Base-by-base conservation (phyloP, 306 rosid genomes). In the Chamaecrista fasciculata region DNA sequence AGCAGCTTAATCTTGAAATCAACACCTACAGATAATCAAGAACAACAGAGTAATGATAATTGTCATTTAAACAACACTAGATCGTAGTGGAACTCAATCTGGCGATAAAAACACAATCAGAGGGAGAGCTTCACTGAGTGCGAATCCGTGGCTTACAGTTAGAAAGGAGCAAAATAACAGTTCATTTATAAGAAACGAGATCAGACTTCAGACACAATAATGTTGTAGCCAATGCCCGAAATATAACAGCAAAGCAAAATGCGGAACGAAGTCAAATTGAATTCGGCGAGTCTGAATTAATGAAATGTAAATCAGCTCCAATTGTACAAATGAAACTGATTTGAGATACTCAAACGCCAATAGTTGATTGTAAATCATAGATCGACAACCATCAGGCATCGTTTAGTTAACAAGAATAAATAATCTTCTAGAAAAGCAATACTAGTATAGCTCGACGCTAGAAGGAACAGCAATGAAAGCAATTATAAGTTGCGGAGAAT, bases 1-100 rank as follows among this genome's bases (percentile, higher is more conserved):
- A 94, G 91, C 49, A 66, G 80, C 84, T 91, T 94, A 87, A 94
- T 91, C 88, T 94, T 94, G 75, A 94, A 94, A 87, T 94, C 99
- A 85, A 94, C 97, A 63, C 99, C 99, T 94, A 52, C 62, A 58
- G 25, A 77, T 36, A 39, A 78, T 20, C 12, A 29, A 71, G 25
- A 58, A 16, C 43, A 3, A 33, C 6, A 20, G 8, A 18, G 12
- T 34, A 29, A 57, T 29, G 11, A 28, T 18, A 11, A 50, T 9
- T 14, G 7, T 0, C 18, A 16, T 9, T 28, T 24, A 16, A 24
- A 40, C 11, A 63, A 64, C 43, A 48, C 59, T 43, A 69, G 50
- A 69, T 73, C 72, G 37, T 48, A 43, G 7, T 4, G 50, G 57
- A 72, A 55, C 42, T 57, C 49, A 34, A 46, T 49, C 46, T 46